A percentile compares a stretch with the other conserved stretches of the same genome.
Evolutionary conservation across 2,329 filamentous ascomycete species (phyloP).

Genomic region (Alternaria consortialis): DNA sequence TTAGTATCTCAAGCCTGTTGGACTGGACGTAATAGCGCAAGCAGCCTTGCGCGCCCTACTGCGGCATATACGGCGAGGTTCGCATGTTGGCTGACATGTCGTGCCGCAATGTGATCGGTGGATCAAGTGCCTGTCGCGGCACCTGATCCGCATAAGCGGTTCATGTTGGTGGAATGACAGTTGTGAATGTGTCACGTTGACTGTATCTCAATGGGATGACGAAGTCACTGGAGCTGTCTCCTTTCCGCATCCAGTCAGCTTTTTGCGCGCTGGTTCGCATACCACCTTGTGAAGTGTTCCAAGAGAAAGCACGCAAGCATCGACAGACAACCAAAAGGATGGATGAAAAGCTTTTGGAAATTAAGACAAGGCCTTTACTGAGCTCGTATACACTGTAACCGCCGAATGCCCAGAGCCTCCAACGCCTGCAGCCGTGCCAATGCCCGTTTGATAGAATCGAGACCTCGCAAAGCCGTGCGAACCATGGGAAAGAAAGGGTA

Average conservation of each 20-base stretch:
- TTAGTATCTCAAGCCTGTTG: background rate
- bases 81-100: background rate
- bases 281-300: background rate
- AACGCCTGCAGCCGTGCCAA: conserved; percentile 8
- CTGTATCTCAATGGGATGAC: background rate
- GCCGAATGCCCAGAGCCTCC: background rate
- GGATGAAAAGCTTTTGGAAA: background rate
- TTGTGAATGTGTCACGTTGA: background rate
- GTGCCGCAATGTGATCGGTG: conserved; percentile 12
- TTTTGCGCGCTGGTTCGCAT: background rate
- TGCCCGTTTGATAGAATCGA: background rate
- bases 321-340: background rate
- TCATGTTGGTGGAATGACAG: conserved; percentile 15
- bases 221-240: background rate
- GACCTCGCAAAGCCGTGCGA: background rate
- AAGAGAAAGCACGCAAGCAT: background rate
- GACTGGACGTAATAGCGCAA: background rate
- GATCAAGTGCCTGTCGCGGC: background rate
- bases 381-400: background rate
- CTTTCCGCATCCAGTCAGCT: background rate
- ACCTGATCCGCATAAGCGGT: background rate
- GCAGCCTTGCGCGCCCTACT: conserved; percentile 2
- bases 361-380: background rate
- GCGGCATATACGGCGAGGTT: background rate
- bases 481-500: conserved; percentile 20